These are phyloP conservation scores for Hura crepitans DNA, from an alignment of 441 rosid genomes.

Conservation along the genomic window DNA sequence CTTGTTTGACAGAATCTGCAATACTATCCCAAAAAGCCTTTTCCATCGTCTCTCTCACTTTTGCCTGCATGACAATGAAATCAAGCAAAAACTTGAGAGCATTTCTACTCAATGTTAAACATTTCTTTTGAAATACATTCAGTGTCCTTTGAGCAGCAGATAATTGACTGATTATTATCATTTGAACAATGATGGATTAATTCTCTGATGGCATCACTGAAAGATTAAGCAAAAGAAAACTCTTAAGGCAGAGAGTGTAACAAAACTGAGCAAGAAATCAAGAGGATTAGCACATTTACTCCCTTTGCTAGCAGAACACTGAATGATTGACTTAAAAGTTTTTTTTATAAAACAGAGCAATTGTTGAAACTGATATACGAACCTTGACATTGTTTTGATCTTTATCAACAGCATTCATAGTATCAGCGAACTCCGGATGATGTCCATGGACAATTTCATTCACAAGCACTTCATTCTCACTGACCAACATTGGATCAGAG, in stretches of 20 bases:
- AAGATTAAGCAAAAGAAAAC: not conserved
- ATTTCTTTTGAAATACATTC: not conserved
- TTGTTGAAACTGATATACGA: conserved; percentile 18
- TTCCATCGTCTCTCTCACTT: conserved; percentile 67
- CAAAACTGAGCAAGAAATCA: not conserved
- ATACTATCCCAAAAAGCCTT: conserved; percentile 77
- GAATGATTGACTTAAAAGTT: not conserved
- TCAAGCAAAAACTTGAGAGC: conserved; percentile 3
- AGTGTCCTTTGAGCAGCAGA: too few species aligned
- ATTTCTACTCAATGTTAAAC: not conserved
- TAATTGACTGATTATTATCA: too few species aligned
- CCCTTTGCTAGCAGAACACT: not conserved
- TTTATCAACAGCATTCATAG: conserved; percentile 31
- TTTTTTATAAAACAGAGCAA: not conserved
- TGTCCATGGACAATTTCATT: conserved; percentile 60
- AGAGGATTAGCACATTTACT: not conserved
- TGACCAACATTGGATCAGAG: conserved; percentile 23
- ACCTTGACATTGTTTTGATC: conserved; percentile 54
- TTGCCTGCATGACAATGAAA: conserved; percentile 38
- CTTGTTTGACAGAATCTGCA: conserved; percentile 54
- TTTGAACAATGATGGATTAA: not conserved
- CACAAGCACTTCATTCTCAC: conserved; percentile 73
- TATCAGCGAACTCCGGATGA: conserved; percentile 36
- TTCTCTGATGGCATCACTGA: not conserved
- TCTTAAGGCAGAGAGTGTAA: not conserved